A percentile compares a stretch with the other conserved stretches of the same genome.
Conservation (phyloP, 2,329 filamentous ascomycete genomes). For the Colletotrichum sp. region DNA sequence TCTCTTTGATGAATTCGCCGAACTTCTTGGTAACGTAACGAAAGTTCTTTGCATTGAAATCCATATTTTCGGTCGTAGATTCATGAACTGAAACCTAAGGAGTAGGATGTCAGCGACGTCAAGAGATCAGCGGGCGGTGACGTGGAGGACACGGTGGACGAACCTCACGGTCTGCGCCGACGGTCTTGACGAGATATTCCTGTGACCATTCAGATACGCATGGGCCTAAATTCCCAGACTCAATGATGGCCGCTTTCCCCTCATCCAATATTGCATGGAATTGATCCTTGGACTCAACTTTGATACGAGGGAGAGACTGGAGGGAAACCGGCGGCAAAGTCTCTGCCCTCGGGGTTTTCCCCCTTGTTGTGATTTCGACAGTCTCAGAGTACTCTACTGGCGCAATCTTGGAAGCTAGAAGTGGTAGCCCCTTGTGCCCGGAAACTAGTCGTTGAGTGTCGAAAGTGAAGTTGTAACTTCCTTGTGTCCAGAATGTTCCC, state of each 20-base stretch:
- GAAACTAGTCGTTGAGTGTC: not conserved
- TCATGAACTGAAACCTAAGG: conserved; percentile 76
- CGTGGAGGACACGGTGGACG: not conserved
- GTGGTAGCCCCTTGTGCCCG: not conserved
- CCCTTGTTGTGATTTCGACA: conserved; percentile 6
- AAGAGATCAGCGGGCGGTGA: not conserved
- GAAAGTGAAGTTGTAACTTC: conserved; percentile 49
- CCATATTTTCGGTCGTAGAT: conserved; percentile 69
- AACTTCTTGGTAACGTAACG: conserved; percentile 73
- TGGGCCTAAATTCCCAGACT: conserved; percentile 51
- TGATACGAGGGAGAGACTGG: conserved; percentile 52
- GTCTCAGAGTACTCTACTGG: not conserved
- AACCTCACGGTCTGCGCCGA: conserved; percentile 67
- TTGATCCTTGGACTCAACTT: conserved; percentile 53
- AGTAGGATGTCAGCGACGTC: not conserved
- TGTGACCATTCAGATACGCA: conserved; percentile 72
- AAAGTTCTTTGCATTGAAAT: conserved; percentile 86
- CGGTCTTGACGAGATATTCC: conserved; percentile 66
- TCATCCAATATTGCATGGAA: conserved; percentile 64
- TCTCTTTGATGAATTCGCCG: conserved; percentile 66
- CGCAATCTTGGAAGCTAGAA: not conserved
- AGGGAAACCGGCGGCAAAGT: not conserved
- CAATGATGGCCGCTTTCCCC: conserved; percentile 68
- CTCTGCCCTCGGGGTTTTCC: conserved; percentile 19
- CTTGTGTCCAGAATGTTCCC: conserved; percentile 81